phyloP scores from a whole-genome alignment of 23 red algal genomes.

The Gracilaria domingensis region DNA sequence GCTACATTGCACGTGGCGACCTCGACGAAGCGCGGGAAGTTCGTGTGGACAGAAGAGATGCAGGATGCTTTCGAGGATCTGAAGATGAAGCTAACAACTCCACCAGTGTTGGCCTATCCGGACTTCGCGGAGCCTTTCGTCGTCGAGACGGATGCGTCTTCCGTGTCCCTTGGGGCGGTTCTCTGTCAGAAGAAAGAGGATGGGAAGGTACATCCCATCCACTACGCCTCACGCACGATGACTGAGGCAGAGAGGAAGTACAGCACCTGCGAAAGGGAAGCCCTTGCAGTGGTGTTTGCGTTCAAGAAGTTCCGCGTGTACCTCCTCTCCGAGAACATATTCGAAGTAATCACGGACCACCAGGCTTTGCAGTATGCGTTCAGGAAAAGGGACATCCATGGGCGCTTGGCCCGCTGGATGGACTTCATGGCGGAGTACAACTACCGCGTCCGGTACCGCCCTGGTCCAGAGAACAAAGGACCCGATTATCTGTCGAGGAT shows the following conservation, averaged over 20 bases:
- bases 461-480: too few relatives aligned
- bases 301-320: slow-evolving; percentile 17
- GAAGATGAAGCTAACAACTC: slow-evolving; percentile 17
- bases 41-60: slow-evolving; percentile 21
- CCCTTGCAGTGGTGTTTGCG: slow-evolving; percentile 12
- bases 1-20: too few relatives aligned
- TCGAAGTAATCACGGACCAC: background rate
- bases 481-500: slow-evolving; percentile 7
- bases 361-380: background rate
- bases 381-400: slow-evolving; percentile 16
- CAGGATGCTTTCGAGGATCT: background rate
- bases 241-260: too few relatives aligned
- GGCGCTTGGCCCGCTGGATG: slow-evolving; percentile 10
- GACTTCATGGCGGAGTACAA: too few relatives aligned
- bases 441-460: too few relatives aligned
- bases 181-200: too few relatives aligned
- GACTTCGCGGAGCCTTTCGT: slow-evolving; percentile 18
- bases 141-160: too few relatives aligned
- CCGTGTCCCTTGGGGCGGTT: too few relatives aligned
- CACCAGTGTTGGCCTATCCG: slow-evolving; percentile 16
- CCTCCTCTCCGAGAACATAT: background rate
- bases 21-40: too few relatives aligned
- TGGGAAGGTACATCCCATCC: too few relatives aligned
- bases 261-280: background rate
- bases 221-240: too few relatives aligned